phyloP scores from a whole-genome alignment of 352 stramenopile genomes.

The Phytophthora vignae region DNA sequence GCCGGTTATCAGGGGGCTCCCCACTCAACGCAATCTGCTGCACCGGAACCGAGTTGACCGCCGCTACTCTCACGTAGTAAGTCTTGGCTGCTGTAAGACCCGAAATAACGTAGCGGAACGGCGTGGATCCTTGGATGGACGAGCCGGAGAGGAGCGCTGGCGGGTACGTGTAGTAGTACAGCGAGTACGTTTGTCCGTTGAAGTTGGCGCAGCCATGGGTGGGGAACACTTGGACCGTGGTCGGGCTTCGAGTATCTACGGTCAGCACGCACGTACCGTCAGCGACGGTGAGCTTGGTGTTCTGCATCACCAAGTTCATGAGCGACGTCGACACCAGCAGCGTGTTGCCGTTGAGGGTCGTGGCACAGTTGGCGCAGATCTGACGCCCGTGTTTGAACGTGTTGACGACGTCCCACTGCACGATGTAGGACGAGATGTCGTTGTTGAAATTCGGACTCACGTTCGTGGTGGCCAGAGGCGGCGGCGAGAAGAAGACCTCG shows the following conservation, averaged over 20 bases:
- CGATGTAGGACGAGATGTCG: slow-evolving; percentile 89
- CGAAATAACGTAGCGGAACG: slow-evolving; percentile 84
- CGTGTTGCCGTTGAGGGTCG: slow-evolving; percentile 44
- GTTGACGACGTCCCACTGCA: slow-evolving; percentile 87
- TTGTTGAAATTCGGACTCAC: slow-evolving; percentile 78
- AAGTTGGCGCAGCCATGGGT: slow-evolving; percentile 56
- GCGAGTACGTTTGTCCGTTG: slow-evolving; percentile 50
- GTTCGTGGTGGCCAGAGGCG: slow-evolving; percentile 55
- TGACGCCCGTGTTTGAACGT: slow-evolving; percentile 78
- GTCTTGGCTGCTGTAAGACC: slow-evolving; percentile 65
- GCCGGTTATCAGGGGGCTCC: slow-evolving; percentile 89
- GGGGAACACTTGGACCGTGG: slow-evolving; percentile 37
- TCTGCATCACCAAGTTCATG: slow-evolving; percentile 9
- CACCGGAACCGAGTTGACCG: slow-evolving; percentile 89
- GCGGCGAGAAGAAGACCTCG: slow-evolving; percentile 91
- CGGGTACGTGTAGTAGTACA: slow-evolving; percentile 69
- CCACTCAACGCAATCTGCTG: slow-evolving; percentile 87
- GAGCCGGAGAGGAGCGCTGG: slow-evolving; percentile 60
- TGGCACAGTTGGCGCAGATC: slow-evolving; percentile 59
- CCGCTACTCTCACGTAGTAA: slow-evolving; percentile 94
- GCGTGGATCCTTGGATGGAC: slow-evolving; percentile 78
- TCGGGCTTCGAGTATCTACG: slow-evolving; percentile 25
- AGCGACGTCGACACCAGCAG: slow-evolving; percentile 44
- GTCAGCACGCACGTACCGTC: slow-evolving; percentile 61
- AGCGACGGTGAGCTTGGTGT: slow-evolving; percentile 57